phyloP scores from a whole-genome alignment of 116 monocot genomes.

The Papilionanthe hybrid region DNA sequence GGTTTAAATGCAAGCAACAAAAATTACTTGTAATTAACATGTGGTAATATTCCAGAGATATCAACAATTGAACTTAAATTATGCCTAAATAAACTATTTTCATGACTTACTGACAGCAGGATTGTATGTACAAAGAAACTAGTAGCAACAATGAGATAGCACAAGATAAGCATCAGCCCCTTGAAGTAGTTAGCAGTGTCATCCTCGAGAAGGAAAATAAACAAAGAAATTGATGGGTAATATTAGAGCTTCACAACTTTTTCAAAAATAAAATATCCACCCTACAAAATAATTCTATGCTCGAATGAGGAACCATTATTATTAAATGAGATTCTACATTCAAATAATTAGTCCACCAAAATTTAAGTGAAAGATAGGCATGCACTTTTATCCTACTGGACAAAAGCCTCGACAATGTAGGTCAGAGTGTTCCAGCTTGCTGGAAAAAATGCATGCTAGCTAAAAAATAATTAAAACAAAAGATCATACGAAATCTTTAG shows the following conservation, averaged over 20 bases:
- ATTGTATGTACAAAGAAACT: constrained; percentile 32
- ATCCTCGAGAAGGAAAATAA: constrained; percentile 12
- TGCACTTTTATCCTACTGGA: too few species aligned
- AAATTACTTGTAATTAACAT: background rate
- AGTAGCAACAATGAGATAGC: constrained; percentile 33
- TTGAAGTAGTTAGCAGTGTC: constrained; percentile 37
- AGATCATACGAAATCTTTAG: background rate
- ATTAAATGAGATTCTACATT: too few species aligned
- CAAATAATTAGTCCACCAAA: too few species aligned
- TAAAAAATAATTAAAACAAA: background rate
- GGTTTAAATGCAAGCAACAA: background rate
- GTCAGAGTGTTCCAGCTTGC: too few species aligned
- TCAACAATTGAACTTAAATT: background rate
- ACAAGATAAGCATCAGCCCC: constrained; percentile 33
- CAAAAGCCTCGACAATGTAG: too few species aligned
- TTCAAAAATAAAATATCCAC: too few species aligned
- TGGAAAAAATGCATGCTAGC: background rate
- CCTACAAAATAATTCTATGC: too few species aligned
- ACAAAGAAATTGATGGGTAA: background rate
- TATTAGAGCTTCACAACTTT: too few species aligned
- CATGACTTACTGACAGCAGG: constrained; percentile 23
- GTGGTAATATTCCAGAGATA: background rate
- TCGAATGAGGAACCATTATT: too few species aligned
- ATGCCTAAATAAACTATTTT: background rate
- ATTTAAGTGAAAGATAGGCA: too few species aligned